phyloP scores from a whole-genome alignment of 73 alveolate species.

The Breviolum minutum region DNA sequence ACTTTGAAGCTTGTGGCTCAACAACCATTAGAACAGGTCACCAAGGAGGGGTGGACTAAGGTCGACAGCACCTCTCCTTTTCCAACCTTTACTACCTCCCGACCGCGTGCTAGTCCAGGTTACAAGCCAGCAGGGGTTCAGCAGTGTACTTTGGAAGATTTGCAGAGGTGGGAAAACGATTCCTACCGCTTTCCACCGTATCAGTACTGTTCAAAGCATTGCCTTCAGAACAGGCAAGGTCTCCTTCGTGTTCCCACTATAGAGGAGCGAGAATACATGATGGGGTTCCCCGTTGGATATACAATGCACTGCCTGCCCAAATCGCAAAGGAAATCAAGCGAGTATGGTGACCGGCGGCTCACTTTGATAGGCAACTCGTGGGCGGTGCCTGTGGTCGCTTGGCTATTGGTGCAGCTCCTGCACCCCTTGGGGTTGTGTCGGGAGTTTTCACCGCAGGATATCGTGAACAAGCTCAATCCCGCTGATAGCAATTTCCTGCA shows the following conservation, averaged over 20 bases:
- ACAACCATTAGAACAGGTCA: neutral
- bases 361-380: neutral
- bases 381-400: neutral
- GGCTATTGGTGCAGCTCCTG: neutral
- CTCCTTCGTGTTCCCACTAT: neutral
- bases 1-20: neutral
- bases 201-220: neutral
- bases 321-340: neutral
- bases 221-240: neutral
- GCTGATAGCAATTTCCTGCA: neutral
- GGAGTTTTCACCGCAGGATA: neutral
- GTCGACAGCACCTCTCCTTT: neutral
- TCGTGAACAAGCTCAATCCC: neutral
- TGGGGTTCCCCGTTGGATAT: neutral
- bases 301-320: neutral
- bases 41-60: neutral
- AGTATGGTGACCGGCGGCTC: neutral
- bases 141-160: neutral
- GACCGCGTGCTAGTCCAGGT: neutral
- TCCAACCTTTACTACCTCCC: neutral
- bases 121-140: conserved; percentile 2
- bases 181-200: neutral
- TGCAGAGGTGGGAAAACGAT: neutral
- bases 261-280: neutral
- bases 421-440: neutral